Percentiles rank a stretch among this genome's conserved stretches.
These are phyloP conservation scores for Trichoderma lentiforme DNA, from an alignment of 2,329 filamentous ascomycete species.

Conservation along the genomic window DNA sequence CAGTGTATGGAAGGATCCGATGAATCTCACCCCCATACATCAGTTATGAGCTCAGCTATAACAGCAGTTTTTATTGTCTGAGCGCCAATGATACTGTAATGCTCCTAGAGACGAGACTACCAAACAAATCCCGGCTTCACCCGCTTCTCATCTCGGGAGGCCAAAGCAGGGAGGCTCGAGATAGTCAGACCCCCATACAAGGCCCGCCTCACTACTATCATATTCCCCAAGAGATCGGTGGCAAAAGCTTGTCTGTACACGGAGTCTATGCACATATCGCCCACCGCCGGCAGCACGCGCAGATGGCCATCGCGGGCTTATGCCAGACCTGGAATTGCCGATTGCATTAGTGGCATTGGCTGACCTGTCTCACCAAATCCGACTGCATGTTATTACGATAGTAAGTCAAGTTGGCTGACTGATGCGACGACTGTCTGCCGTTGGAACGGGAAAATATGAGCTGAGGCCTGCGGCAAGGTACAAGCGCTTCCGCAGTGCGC, in stretches of 20 bases:
- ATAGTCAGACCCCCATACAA: constrained; percentile 4
- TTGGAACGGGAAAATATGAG: not conserved
- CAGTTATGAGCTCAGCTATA: not conserved
- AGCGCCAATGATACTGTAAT: not conserved
- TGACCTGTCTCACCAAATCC: constrained; percentile 5
- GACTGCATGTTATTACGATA: not conserved
- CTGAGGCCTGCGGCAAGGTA: not conserved
- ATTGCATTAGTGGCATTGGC: constrained; percentile 3
- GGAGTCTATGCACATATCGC: not conserved
- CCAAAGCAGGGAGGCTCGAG: not conserved
- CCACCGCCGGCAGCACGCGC: not conserved
- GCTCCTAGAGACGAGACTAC: not conserved
- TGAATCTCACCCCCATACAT: not conserved
- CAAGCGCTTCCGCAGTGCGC: not conserved
- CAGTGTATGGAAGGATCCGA: not conserved
- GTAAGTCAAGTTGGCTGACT: not conserved
- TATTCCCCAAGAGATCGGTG: not conserved
- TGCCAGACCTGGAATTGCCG: not conserved
- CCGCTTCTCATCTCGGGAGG: not conserved
- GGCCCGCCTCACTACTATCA: not conserved
- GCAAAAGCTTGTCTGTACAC: not conserved
- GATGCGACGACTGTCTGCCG: not conserved
- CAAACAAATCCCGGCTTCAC: not conserved
- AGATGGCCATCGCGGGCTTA: not conserved
- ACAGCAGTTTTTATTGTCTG: not conserved